Conservation (phyloP, 805 yeast species). For the Lipomyces kockii region DNA sequence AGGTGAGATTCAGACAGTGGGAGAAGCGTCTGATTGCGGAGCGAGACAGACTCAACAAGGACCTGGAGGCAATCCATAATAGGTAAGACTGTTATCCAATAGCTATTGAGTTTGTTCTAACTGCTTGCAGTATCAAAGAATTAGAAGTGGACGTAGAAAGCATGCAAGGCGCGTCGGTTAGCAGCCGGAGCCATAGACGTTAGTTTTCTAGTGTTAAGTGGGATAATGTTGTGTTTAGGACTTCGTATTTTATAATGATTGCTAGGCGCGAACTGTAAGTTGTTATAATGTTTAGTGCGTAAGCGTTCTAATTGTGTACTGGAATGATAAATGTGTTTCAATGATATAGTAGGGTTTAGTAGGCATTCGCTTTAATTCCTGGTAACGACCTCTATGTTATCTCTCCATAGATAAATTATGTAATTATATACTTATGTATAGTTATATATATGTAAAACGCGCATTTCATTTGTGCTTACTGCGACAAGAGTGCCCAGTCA, state of each 20-base stretch:
- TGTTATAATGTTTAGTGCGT: background rate
- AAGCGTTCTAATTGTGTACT: background rate
- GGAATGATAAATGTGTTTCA: background rate
- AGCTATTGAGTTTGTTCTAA: background rate
- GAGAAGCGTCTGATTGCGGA: slow-evolving; percentile 94
- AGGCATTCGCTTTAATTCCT: background rate
- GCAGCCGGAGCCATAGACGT: slow-evolving; percentile 26
- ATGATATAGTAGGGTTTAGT: background rate
- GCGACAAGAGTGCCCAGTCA: background rate
- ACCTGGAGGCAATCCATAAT: slow-evolving; percentile 82
- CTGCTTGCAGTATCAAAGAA: slow-evolving; percentile 40
- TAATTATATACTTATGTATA: background rate
- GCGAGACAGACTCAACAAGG: slow-evolving; percentile 90
- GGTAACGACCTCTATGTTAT: background rate
- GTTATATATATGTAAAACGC: background rate
- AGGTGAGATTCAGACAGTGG: slow-evolving; percentile 98
- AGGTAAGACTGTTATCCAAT: slow-evolving; percentile 18
- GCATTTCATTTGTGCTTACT: background rate
- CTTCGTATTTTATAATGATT: background rate
- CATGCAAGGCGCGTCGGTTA: slow-evolving; percentile 28
- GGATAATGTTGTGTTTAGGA: background rate
- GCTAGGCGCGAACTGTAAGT: background rate
- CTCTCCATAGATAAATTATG: background rate
- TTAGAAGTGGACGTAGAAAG: slow-evolving; percentile 46
- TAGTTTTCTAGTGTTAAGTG: background rate